phyloP scores from a whole-genome alignment of 106 monocot species.

The Apostasia shenzhenica region DNA sequence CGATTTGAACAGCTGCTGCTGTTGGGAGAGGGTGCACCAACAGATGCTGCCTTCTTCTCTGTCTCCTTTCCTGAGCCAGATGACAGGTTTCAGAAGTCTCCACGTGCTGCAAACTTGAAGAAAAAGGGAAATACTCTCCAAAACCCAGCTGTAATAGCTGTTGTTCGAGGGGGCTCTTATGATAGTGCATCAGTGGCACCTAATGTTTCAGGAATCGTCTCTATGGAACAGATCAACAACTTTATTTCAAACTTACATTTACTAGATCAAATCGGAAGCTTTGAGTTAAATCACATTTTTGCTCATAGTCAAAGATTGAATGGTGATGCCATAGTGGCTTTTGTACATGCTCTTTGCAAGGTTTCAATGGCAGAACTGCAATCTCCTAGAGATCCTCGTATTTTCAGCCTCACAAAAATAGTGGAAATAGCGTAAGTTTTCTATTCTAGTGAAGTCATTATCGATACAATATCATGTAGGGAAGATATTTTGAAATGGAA shows the following conservation, averaged over 20 bases:
- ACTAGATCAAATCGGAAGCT: constrained; percentile 87
- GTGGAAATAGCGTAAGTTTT: constrained; percentile 93
- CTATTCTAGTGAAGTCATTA: background rate
- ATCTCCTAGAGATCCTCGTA: constrained; percentile 87
- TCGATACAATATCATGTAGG: background rate
- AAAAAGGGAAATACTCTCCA: constrained; percentile 85
- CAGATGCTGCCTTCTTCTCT: constrained; percentile 85
- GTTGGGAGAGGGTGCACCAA: constrained; percentile 87
- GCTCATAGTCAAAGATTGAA: constrained; percentile 94
- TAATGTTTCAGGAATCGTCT: constrained; percentile 56
- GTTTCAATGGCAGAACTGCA: constrained; percentile 90
- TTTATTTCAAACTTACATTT: constrained; percentile 91
- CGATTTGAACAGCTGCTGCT: constrained; percentile 93
- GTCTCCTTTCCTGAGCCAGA: constrained; percentile 39
- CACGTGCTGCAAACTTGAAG: constrained; percentile 33
- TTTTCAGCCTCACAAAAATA: constrained; percentile 95
- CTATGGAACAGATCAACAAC: constrained; percentile 84
- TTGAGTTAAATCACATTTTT: constrained; percentile 95
- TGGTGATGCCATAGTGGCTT: constrained; percentile 95
- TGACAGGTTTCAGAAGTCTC: constrained; percentile 56
- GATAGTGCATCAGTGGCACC: constrained; percentile 63
- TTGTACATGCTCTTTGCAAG: constrained; percentile 96
- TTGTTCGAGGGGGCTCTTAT: constrained; percentile 91
- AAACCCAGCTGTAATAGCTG: constrained; percentile 89
- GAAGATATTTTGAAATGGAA: background rate